Evolutionary conservation across 495 filamentous ascomycete species (phyloP), one percentile per base, ranked within the genome.

Genomic region (Hypoxylon cercidicola): DNA sequence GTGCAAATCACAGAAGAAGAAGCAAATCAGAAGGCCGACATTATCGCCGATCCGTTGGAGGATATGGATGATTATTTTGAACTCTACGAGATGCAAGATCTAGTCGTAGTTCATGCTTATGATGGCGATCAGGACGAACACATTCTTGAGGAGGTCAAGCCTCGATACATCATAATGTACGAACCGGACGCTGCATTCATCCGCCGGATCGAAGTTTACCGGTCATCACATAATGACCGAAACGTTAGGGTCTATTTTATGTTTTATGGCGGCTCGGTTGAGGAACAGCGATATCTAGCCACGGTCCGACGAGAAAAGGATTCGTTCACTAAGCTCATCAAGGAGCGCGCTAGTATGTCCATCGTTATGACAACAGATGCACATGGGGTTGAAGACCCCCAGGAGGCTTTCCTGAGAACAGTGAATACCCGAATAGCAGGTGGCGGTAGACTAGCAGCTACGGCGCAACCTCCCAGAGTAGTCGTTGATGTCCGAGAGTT

Each of bases 91-190:
- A 95, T 94, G 89, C 85, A 92, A 41, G 89, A 97, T 65, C 79
- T 98, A 20, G 83, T 97, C 18, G 86, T 97, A 46, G 82, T 97
- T 40, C 95, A 98, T 75, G 90, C 95, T 2, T 99, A 96, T 74
- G 81, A 82, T 1, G 95, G 93, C 9, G 95, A 99, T 72, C 90
- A 93, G 82, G 96, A 98, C 77, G 96, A 98, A 69, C 91, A 97
- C 74, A 81, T 98, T 18, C 84, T 99, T 1, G 96, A 98, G 72
- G 95, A 99, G 77, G 81, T 93, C 56, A 92, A 90, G 54, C 95
- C 95, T 0, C 88, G 90, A 37, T 98, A 97, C 75, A 92, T 99
- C 44, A 90, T 99, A 71, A 98, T 99, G 95, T 99, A 97, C 75
- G 94, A 97, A 72, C 93, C 96, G 15, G 93, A 97, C 68, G 85